phyloP scores from a whole-genome alignment of 2,329 filamentous ascomycete genomes.

The Aureobasidium sp. region DNA sequence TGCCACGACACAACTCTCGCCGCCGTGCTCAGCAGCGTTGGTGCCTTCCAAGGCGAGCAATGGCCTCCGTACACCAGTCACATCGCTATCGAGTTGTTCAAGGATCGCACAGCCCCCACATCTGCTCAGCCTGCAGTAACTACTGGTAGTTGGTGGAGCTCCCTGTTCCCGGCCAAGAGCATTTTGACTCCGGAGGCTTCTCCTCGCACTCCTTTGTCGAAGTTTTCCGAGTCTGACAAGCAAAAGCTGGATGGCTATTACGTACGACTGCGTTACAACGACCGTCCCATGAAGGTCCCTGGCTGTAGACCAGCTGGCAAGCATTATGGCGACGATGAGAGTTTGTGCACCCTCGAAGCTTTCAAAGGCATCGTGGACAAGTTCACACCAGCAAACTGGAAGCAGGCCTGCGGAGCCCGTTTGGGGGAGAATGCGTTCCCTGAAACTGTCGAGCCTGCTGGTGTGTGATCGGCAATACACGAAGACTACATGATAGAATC shows the following conservation, averaged over 20 bases:
- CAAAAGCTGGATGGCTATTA: constrained; percentile 64
- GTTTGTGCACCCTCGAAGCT: constrained; percentile 82
- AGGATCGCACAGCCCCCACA: constrained; percentile 30
- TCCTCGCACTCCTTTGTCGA: constrained; percentile 45
- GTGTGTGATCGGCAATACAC: neutral
- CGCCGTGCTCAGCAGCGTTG: constrained; percentile 65
- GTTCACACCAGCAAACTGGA: constrained; percentile 77
- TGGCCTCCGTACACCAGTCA: constrained; percentile 96
- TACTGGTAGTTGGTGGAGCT: constrained; percentile 27
- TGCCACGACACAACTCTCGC: constrained; percentile 94
- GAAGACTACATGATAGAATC: neutral
- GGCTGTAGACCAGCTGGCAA: constrained; percentile 70
- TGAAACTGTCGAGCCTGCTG: constrained; percentile 18
- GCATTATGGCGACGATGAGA: constrained; percentile 77
- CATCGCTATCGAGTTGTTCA: constrained; percentile 84
- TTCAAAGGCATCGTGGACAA: constrained; percentile 92
- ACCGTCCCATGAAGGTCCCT: constrained; percentile 69
- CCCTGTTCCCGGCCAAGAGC: constrained; percentile 23
- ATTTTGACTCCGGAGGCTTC: constrained; percentile 13
- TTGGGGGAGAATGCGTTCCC: constrained; percentile 47
- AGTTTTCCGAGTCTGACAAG: constrained; percentile 50
- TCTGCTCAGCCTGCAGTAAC: constrained; percentile 20
- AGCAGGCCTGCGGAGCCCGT: constrained; percentile 50
- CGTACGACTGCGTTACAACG: constrained; percentile 87
- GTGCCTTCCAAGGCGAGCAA: constrained; percentile 57